Evolutionary conservation across 371 early-diverging fungal species (phyloP).

Genomic region (Capillidium rhysosporum): DNA sequence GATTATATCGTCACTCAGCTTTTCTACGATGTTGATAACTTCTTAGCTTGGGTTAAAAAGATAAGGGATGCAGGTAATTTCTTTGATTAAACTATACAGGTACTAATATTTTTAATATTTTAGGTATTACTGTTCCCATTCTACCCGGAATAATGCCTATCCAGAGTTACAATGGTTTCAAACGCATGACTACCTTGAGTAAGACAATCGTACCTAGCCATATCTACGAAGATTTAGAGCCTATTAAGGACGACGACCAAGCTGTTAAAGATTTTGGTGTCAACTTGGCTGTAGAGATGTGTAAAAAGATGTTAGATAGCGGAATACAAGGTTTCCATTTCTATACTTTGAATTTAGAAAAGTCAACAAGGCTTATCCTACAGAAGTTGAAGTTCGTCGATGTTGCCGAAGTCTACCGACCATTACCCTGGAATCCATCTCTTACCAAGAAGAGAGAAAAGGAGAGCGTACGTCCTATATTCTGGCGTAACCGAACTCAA

Average conservation of each 20-base stretch:
- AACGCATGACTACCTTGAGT: conserved; percentile 53
- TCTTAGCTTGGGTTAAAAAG: conserved; percentile 44
- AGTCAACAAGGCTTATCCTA: conserved; percentile 49
- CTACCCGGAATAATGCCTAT: conserved; percentile 83
- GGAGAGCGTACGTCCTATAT: conserved; percentile 92
- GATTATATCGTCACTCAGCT: conserved; percentile 76
- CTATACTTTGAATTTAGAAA: conserved; percentile 71
- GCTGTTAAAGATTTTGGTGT: conserved; percentile 78
- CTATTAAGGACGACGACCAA: conserved; percentile 81
- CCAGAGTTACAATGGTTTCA: conserved; percentile 63
- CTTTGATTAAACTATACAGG: neutral
- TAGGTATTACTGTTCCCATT: conserved; percentile 56
- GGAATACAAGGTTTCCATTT: conserved; percentile 50
- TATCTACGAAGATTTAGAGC: conserved; percentile 47
- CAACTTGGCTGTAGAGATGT: conserved; percentile 49
- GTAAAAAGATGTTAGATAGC: conserved; percentile 29
- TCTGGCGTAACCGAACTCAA: conserved; percentile 87
- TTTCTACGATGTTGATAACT: conserved; percentile 69
- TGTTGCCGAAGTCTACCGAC: conserved; percentile 47
- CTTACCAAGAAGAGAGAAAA: conserved; percentile 54
- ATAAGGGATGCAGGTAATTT: conserved; percentile 31
- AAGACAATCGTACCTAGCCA: conserved; percentile 54
- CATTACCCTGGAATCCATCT: conserved; percentile 78
- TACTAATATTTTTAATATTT: neutral
- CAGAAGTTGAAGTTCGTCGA: conserved; percentile 61